Evolutionary conservation across 2,329 filamentous ascomycete species (phyloP).

Genomic region (Bisporella sp.): DNA sequence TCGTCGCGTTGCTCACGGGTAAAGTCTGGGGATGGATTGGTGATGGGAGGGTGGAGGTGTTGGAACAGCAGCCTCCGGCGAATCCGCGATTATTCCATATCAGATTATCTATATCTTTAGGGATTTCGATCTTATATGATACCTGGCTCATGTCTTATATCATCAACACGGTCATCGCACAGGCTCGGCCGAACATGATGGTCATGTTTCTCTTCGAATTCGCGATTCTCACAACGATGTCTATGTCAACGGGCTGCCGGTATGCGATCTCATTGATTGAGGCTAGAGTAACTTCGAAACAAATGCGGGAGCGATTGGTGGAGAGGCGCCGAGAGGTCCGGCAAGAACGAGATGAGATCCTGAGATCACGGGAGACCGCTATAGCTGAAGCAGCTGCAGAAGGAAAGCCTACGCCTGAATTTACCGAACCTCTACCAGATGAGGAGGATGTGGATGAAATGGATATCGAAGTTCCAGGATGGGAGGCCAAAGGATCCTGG

Average conservation of each 20-base stretch:
- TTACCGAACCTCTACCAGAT: conserved; percentile 43
- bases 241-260: conserved; percentile 68
- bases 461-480: conserved; percentile 90
- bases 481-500: conserved; percentile 94
- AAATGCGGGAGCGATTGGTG: conserved; percentile 63
- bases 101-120: conserved; percentile 70
- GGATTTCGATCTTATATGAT: conserved; percentile 75
- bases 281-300: conserved; percentile 64
- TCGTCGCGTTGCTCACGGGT: conserved; percentile 81
- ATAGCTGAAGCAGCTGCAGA: conserved; percentile 29
- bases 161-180: conserved; percentile 73
- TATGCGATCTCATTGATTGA: conserved; percentile 78
- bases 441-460: conserved; percentile 83
- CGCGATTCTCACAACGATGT: conserved; percentile 75
- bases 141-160: conserved; percentile 74
- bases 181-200: conserved; percentile 97
- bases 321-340: conserved; percentile 63
- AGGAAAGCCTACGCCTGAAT: conserved; percentile 17
- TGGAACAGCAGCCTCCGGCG: conserved; percentile 89
- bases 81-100: conserved; percentile 86
- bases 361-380: conserved; percentile 29
- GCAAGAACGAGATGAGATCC: conserved; percentile 46
- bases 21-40: conserved; percentile 99
- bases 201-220: conserved; percentile 99
- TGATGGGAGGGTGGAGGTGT: conserved; percentile 84